A percentile compares a stretch with the other conserved stretches of the same genome.
Evolutionary conservation across 2,329 filamentous ascomycete species (phyloP).

Genomic region (Colletotrichum graminicola): DNA sequence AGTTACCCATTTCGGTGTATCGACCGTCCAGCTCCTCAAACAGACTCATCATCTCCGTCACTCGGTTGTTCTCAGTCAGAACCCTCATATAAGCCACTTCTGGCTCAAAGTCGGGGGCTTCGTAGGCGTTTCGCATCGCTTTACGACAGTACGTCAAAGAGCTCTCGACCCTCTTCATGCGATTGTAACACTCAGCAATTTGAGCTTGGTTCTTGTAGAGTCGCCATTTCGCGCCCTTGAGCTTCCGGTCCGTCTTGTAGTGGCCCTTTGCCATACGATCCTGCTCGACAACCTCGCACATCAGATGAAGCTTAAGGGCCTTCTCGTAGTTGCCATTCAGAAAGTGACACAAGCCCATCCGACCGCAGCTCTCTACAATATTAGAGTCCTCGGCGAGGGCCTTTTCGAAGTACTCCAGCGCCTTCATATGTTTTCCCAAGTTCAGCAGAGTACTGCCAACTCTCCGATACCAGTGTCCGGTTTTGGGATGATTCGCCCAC

Average conservation of each 20-base stretch:
- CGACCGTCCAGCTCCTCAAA: constrained; percentile 51
- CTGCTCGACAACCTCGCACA: constrained; percentile 53
- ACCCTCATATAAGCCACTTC: constrained; percentile 54
- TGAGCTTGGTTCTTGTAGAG: constrained; percentile 57
- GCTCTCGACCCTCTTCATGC: constrained; percentile 49
- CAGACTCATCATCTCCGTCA: constrained; percentile 52
- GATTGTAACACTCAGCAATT: constrained; percentile 54
- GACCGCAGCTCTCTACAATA: constrained; percentile 54
- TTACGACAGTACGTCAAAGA: constrained; percentile 54
- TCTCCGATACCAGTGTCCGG: constrained; percentile 54
- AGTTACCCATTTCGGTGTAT: constrained; percentile 44
- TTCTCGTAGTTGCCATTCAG: constrained; percentile 52
- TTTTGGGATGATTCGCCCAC: constrained; percentile 53
- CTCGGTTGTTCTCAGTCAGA: constrained; percentile 53
- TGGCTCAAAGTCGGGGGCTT: constrained; percentile 53
- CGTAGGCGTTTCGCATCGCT: constrained; percentile 49
- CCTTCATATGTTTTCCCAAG: constrained; percentile 51
- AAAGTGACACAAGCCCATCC: constrained; percentile 57
- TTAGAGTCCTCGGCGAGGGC: constrained; percentile 54
- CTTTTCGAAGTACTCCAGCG: constrained; percentile 52
- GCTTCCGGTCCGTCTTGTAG: constrained; percentile 44
- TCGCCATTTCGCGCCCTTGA: constrained; percentile 52
- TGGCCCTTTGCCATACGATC: constrained; percentile 47
- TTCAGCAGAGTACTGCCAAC: constrained; percentile 57
- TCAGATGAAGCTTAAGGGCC: constrained; percentile 52